Base-by-base conservation (phyloP, 768 basidiomycete genomes). In the Pleurotus platypus region DNA sequence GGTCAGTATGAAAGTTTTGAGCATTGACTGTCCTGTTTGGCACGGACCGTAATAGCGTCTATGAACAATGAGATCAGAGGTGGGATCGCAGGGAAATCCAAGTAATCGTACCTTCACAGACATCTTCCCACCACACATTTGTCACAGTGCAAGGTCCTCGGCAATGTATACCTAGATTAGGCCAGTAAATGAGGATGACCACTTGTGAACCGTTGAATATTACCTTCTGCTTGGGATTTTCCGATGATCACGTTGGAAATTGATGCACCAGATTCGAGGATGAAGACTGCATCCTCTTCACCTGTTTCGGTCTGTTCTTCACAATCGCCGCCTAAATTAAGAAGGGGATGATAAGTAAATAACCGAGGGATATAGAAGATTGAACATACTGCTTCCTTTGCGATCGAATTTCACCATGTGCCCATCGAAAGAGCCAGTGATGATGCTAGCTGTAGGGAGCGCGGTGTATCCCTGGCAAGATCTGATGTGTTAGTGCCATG, bases 41-140 rank as follows among this genome's bases (percentile, higher is more conserved):
- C 27, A 30, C 62, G 46, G 16, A 66, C 64, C 3, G 65, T 66
- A 35, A 66, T 61, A 18, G 65, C 65, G 57, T 66, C 65, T 66
- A 35, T 35, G 0, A 1, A 35, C 30, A 3, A 35, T 3, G 30
- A 11, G 8, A 35, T 35, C 7, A 35, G 30, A 35, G 7, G 2
- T 35, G 2, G 30, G 30, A 35, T 35, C 30, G 2, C 30, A 5
- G 8, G 30, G 30, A 60, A 27, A 20, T 37, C 4, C 12, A 27
- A 18, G 6, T 48, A 49, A 22, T 30, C 53, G 27, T 49, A 69
- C 66, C 67, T 58, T 69, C 67, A 40, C 67, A 69, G 53, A 69
- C 67, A 57, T 69, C 67, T 50, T 69, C 67, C 66, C 64, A 67
- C 66, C 67, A 69, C 46, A 69, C 67, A 35, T 69, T 69, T 13